Conservation (phyloP, 2,329 filamentous ascomycete genomes). For the Aspergillus sp. region DNA sequence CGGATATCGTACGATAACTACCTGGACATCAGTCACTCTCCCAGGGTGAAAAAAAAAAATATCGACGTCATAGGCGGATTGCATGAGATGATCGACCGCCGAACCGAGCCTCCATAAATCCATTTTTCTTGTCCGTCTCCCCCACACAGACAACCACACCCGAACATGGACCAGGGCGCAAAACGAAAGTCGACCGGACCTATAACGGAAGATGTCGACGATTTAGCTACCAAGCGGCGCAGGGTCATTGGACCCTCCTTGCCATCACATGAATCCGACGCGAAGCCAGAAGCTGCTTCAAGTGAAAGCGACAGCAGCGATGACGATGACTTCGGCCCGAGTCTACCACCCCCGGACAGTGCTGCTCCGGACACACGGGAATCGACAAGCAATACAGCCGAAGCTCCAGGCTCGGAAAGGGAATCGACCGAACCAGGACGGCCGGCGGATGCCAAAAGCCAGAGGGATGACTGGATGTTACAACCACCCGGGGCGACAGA, state of each 20-base stretch:
- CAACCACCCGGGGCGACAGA: slow-evolving; percentile 59
- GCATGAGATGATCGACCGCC: no score
- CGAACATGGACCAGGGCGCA: slow-evolving; percentile 1
- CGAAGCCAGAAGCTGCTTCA: slow-evolving; percentile 11
- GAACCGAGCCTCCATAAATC: no score
- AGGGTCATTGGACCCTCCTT: slow-evolving; percentile 56
- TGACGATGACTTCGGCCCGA: slow-evolving; percentile 44
- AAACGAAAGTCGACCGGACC: slow-evolving; percentile 1
- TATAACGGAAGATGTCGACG: background rate
- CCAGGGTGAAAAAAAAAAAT: no score
- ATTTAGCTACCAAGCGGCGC: slow-evolving; percentile 42
- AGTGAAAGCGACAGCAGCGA: slow-evolving; percentile 28
- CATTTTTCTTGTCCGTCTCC: no score
- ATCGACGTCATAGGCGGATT: no score
- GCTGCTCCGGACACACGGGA: background rate
- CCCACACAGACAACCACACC: no score
- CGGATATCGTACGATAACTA: no score
- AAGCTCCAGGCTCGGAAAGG: slow-evolving; percentile 17
- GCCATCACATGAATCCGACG: slow-evolving; percentile 36
- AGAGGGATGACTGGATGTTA: slow-evolving; percentile 85
- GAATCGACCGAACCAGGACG: slow-evolving; percentile 10
- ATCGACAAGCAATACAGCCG: background rate
- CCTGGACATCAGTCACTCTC: no score
- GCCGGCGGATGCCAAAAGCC: slow-evolving; percentile 30
- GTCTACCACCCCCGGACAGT: slow-evolving; percentile 30